Evolutionary conservation across 257 asterid species (phyloP).

Genomic region (Penstemon barbatus): DNA sequence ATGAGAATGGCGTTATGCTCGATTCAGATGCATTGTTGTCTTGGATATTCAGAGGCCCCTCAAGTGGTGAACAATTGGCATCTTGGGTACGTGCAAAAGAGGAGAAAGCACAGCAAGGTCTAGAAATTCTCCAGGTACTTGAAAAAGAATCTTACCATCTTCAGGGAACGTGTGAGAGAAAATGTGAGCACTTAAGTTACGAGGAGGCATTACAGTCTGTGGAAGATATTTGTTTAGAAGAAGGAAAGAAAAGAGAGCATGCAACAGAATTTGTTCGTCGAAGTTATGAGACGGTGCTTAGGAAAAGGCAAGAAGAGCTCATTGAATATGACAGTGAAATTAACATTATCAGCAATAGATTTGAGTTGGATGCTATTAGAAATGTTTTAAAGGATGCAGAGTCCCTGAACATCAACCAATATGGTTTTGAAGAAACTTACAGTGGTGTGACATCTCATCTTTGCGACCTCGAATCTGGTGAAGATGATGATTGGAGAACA

Average conservation of each 20-base stretch:
- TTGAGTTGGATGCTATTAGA: slow-evolving; percentile 83
- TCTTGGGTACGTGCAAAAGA: slow-evolving; percentile 68
- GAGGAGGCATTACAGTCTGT: slow-evolving; percentile 88
- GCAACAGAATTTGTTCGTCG: slow-evolving; percentile 43
- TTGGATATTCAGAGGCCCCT: slow-evolving; percentile 77
- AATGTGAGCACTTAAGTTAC: slow-evolving; percentile 74
- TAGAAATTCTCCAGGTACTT: slow-evolving; percentile 69
- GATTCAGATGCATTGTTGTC: slow-evolving; percentile 83
- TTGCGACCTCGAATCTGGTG: slow-evolving; percentile 81
- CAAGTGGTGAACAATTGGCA: slow-evolving; percentile 69
- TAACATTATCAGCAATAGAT: slow-evolving; percentile 50
- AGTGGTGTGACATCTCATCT: slow-evolving; percentile 64
- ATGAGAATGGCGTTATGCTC: slow-evolving; percentile 47
- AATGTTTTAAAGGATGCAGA: slow-evolving; percentile 88
- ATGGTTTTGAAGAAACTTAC: slow-evolving; percentile 78
- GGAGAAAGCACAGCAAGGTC: slow-evolving; percentile 71
- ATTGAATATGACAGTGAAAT: slow-evolving; percentile 55
- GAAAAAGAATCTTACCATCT: slow-evolving; percentile 84
- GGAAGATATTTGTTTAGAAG: slow-evolving; percentile 85
- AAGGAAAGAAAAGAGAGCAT: slow-evolving; percentile 78
- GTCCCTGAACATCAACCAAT: slow-evolving; percentile 68
- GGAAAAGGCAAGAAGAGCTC: slow-evolving; percentile 75
- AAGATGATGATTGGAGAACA: slow-evolving; percentile 76
- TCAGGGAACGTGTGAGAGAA: slow-evolving; percentile 85
- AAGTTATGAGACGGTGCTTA: slow-evolving; percentile 75